These are phyloP conservation scores for Aurifilum marmelostoma DNA, from an alignment of 2,329 filamentous ascomycete genomes.

Conservation along the genomic window DNA sequence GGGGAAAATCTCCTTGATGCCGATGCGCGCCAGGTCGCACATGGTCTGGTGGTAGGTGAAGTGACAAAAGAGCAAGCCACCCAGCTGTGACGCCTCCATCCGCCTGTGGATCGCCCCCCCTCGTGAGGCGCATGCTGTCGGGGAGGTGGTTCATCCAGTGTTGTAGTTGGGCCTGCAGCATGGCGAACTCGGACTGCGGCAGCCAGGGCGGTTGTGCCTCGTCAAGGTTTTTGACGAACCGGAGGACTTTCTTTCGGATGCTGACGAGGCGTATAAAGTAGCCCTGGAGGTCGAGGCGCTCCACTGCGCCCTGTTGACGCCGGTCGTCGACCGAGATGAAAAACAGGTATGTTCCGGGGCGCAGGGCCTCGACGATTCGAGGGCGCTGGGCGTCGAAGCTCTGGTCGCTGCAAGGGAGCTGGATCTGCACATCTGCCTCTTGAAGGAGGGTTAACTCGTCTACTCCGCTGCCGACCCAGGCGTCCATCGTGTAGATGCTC, in stretches of 20 bases:
- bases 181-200: constrained; percentile 23
- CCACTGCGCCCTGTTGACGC: constrained; percentile 12
- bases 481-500: constrained; percentile 30
- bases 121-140: constrained; percentile 26
- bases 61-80: constrained; percentile 29
- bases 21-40: constrained; percentile 28
- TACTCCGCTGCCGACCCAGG: constrained; percentile 28
- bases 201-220: constrained; percentile 19
- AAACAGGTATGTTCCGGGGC: constrained; percentile 21
- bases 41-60: constrained; percentile 29
- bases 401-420: constrained; percentile 34
- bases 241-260: constrained; percentile 26
- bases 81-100: constrained; percentile 28
- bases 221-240: constrained; percentile 29
- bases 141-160: constrained; percentile 27
- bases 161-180: constrained; percentile 19
- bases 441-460: constrained; percentile 25
- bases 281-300: constrained; percentile 24
- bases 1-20: constrained; percentile 21
- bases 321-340: constrained; percentile 21
- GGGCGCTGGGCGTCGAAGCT: constrained; percentile 28
- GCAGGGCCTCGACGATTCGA: constrained; percentile 27
- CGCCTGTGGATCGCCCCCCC: constrained; percentile 24
- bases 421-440: constrained; percentile 29
- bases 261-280: constrained; percentile 29